These are phyloP conservation scores for Penicillium sp. DNA, from an alignment of 2,329 filamentous ascomycete species.

Conservation along the genomic window DNA sequence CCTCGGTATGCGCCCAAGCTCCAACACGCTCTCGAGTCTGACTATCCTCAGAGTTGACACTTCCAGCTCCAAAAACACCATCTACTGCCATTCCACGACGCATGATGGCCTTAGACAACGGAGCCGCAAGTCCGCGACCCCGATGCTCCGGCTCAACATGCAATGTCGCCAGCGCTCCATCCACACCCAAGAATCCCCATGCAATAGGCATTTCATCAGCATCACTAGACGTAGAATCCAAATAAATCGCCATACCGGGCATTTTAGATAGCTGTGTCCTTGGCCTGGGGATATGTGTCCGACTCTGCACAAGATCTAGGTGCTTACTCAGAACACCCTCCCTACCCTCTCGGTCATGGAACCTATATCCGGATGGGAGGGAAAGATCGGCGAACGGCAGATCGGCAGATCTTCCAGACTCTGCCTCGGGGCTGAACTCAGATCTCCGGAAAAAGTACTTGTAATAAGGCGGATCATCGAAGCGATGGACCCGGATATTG, in stretches of 20 bases:
- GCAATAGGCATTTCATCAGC: constrained; percentile 36
- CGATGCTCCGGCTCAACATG: constrained; percentile 47
- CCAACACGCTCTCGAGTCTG: constrained; percentile 13
- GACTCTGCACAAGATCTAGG: constrained; percentile 39
- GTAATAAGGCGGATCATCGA: constrained; percentile 33
- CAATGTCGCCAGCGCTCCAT: constrained; percentile 40
- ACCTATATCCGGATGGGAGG: constrained; percentile 37
- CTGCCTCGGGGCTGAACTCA: constrained; percentile 11
- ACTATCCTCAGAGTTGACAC: constrained; percentile 6
- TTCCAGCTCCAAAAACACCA: constrained; percentile 21
- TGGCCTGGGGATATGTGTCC: constrained; percentile 42
- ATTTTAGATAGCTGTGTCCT: constrained; percentile 33
- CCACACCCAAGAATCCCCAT: constrained; percentile 43
- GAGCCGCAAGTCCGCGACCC: constrained; percentile 36
- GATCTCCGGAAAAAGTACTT: constrained; percentile 39
- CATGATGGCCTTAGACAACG: constrained; percentile 37
- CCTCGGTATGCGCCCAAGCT: constrained; percentile 42
- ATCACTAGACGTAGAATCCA: constrained; percentile 3
- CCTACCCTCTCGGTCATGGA: constrained; percentile 26
- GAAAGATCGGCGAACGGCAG: not conserved
- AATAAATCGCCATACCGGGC: constrained; percentile 39
- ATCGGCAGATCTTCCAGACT: not conserved
- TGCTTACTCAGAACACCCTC: constrained; percentile 32
- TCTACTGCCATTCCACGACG: constrained; percentile 26
- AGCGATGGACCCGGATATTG: constrained; percentile 30